Evolutionary conservation across 371 early-diverging fungal species (phyloP).

Genomic region (Mucor mucedo): DNA sequence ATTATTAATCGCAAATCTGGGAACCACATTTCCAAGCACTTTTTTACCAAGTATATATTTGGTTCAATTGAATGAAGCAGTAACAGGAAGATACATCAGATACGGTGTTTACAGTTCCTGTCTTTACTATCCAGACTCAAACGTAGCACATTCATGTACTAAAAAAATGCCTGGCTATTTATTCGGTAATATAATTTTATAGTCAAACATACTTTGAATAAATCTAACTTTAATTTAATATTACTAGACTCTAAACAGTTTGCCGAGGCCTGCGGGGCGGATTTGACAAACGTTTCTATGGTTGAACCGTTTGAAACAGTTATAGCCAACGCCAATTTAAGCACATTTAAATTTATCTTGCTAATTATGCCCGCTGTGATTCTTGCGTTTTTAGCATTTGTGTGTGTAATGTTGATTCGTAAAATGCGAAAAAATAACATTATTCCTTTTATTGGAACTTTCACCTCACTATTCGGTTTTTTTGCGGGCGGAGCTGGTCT

Average conservation of each 20-base stretch:
- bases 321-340: constrained; percentile 1
- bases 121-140: constrained; percentile 21
- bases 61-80: constrained; percentile 28
- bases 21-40: constrained; percentile 35
- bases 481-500: constrained; percentile 34
- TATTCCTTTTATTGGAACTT: constrained; percentile 33
- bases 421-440: constrained; percentile 29
- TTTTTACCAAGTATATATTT: constrained; percentile 37
- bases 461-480: constrained; percentile 25
- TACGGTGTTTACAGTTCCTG: constrained; percentile 47
- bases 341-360: constrained; percentile 28
- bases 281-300: constrained; percentile 6
- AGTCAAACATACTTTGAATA: neutral
- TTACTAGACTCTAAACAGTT: constrained; percentile 19
- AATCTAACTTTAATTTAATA: neutral
- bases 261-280: constrained; percentile 21
- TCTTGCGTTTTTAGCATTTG: constrained; percentile 29
- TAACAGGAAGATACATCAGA: constrained; percentile 33
- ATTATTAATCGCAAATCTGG: constrained; percentile 41
- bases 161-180: constrained; percentile 20
- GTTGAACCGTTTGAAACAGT: constrained; percentile 6
- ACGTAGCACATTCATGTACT: constrained; percentile 28
- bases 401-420: constrained; percentile 25
- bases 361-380: constrained; percentile 38
- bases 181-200: constrained; percentile 24